Evolutionary conservation across 2,329 filamentous ascomycete species (phyloP).

Genomic region (Diatrype stigma): DNA sequence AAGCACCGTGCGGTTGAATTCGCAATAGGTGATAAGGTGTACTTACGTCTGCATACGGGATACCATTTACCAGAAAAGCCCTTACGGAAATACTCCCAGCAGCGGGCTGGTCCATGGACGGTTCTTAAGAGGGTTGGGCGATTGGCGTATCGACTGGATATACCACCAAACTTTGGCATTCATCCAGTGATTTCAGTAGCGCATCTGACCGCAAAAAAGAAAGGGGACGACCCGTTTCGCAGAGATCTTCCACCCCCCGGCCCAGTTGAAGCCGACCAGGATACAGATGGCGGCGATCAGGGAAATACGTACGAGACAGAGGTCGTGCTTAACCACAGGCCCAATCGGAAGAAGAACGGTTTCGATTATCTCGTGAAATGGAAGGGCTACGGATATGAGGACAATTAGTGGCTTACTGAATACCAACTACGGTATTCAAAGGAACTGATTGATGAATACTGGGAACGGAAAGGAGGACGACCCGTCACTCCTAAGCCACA

Average conservation of each 20-base stretch:
- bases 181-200: no score
- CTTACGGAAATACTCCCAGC: neutral
- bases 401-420: neutral
- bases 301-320: neutral
- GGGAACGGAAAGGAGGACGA: no score
- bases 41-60: neutral
- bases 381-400: neutral
- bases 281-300: neutral
- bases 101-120: no score
- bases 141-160: no score
- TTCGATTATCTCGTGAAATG: neutral
- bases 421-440: neutral
- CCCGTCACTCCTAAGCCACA: no score
- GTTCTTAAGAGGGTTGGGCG: no score
- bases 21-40: neutral
- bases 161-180: no score
- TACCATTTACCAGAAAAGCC: neutral
- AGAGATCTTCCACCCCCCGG: no score
- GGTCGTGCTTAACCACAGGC: no score
- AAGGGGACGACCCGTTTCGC: no score
- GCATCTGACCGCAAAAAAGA: no score
- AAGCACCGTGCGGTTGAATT: neutral
- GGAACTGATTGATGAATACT: no score
- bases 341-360: neutral
- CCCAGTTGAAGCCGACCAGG: neutral